Base-by-base conservation (phyloP, 805 yeast species). In the Wickerhamiella kurtzmanii region DNA sequence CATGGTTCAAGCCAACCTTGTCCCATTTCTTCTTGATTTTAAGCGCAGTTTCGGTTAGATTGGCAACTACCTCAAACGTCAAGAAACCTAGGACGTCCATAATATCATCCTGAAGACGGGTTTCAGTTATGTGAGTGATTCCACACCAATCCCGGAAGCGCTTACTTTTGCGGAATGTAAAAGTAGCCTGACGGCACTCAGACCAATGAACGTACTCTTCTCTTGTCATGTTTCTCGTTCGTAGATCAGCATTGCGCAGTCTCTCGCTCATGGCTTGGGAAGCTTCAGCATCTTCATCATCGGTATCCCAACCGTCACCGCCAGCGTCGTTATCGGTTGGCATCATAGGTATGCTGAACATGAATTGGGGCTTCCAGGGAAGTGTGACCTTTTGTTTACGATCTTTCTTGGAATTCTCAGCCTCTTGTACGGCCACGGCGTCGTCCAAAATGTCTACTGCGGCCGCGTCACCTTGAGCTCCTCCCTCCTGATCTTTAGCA, bases 181-280 rank as follows among this genome's bases (percentile, higher is more conserved):
- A 92, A 49, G 94, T 80, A 1, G 97, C 97, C 63, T 92, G 98
- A 51, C 98, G 76, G 65, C 98, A 92, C 60, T 92, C 98, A 11
- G 95, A 84, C 96, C 97, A 92, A 62, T 92, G 98, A 16, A 88
- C 98, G 59, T 92, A 92, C 61, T 92, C 98, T 57, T 92, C 96
- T 59, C 79, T 82, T 0, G 98, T 92, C 98, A 92, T 92, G 55
- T 81, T 75, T 53, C 72, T 76, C 0, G 98, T 92, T 51, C 98
- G 72, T 44, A 92, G 96, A 64, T 92, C 98, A 3, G 96, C 96
- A 64, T 77, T 79, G 58, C 87, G 86, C 54, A 92, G 72, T 48
- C 96, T 70, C 62, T 87, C 86, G 62, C 86, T 66, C n/a, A 94
- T 85, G 0, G 94, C 92, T 59, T 88, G 96, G 45, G 82, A 94